Percentiles rank a stretch among this genome's conserved stretches.
phyloP scores from a whole-genome alignment of 2,329 filamentous ascomycete species.

The Fusarium nurragi region DNA sequence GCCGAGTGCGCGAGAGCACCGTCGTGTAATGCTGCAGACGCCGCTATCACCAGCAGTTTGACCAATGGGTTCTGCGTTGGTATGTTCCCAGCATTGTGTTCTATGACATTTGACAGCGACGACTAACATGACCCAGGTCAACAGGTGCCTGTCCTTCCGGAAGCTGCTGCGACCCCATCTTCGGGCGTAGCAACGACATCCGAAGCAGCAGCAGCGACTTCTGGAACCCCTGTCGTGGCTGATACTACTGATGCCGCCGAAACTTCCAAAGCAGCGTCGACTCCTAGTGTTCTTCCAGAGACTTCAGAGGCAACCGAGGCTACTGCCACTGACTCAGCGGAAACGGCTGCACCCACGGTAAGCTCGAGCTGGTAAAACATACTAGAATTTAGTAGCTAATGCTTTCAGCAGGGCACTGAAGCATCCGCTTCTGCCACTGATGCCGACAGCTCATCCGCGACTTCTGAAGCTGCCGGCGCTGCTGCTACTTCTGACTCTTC shows the following conservation, averaged over 20 bases:
- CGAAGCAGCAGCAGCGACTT: constrained; percentile 11
- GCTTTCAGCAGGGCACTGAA: constrained; percentile 16
- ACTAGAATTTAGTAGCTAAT: background rate
- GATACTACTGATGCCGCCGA: constrained; percentile 8
- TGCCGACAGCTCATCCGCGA: constrained; percentile 24
- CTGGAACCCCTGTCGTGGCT: constrained; percentile 8
- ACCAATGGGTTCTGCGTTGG: constrained; percentile 37
- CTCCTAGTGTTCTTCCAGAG: background rate
- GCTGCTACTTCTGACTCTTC: constrained; percentile 27
- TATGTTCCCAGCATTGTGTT: constrained; percentile 16
- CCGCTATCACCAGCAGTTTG: constrained; percentile 35
- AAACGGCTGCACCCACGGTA: constrained; percentile 29
- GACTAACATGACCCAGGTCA: constrained; percentile 26
- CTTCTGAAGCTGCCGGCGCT: constrained; percentile 23
- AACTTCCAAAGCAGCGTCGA: constrained; percentile 1
- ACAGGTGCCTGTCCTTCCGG: constrained; percentile 16
- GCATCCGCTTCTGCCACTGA: constrained; percentile 25
- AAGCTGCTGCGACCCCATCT: constrained; percentile 11
- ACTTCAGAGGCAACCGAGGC: background rate
- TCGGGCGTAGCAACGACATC: constrained; percentile 16
- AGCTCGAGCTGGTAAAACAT: background rate
- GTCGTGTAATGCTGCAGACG: constrained; percentile 38
- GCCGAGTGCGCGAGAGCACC: constrained; percentile 51
- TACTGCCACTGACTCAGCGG: constrained; percentile 3
- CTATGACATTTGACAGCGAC: background rate